Percentiles rank a stretch among this genome's conserved stretches.
phyloP scores from a whole-genome alignment of 306 rosid genomes.

The Phaseolus lunatus region DNA sequence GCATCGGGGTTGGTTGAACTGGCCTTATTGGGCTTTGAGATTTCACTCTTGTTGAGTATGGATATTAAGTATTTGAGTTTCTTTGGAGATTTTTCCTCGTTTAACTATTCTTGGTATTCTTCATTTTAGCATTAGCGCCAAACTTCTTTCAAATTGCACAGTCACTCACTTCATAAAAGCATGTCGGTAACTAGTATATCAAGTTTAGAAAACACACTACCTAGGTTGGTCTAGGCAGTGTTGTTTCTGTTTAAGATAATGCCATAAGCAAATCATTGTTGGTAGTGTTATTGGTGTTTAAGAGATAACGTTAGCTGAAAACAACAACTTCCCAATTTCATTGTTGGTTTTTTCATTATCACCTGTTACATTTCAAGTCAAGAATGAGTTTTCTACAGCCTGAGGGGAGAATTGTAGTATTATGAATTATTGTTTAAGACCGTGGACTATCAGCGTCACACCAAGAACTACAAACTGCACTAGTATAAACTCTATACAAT shows the following conservation, averaged over 20 bases:
- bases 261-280: neutral
- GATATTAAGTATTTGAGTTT: slow-evolving; percentile 5
- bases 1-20: neutral
- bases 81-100: neutral
- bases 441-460: neutral
- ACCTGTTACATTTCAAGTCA: neutral
- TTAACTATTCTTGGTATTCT: neutral
- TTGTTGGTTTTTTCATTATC: neutral
- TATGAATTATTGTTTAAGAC: neutral
- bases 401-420: neutral
- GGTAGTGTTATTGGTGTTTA: slow-evolving; percentile 1
- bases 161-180: neutral
- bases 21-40: neutral
- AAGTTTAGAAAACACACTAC: slow-evolving; percentile 14
- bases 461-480: too few species aligned
- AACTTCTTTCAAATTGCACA: neutral
- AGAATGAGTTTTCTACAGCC: slow-evolving; percentile 27
- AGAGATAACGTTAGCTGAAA: neutral
- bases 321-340: neutral
- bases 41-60: slow-evolving; percentile 10
- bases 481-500: too few species aligned
- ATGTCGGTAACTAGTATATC: neutral
- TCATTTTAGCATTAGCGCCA: slow-evolving; percentile 6
- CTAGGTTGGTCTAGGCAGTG: neutral
- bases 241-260: slow-evolving; percentile 2